A percentile compares a stretch with the other conserved stretches of the same genome.
Evolutionary conservation across 2,329 filamentous ascomycete genomes (phyloP).

Genomic region (Aspergillus fumigatiaffinis): DNA sequence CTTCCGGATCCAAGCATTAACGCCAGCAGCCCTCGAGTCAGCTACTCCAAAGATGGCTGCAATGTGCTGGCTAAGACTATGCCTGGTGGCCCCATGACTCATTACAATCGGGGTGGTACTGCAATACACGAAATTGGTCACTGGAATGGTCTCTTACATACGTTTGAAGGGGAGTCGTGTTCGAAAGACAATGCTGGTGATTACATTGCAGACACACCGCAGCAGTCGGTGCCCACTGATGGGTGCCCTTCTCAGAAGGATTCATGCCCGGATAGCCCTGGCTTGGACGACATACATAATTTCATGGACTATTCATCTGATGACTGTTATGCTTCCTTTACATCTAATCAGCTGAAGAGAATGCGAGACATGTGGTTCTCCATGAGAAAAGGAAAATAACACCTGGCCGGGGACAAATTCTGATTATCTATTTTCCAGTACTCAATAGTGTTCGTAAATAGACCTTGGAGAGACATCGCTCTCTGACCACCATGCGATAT

Average conservation of each 20-base stretch:
- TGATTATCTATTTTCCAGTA: background rate
- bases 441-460: background rate
- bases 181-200: constrained; percentile 34
- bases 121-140: constrained; percentile 47
- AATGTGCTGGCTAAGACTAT: constrained; percentile 56
- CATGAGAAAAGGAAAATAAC: constrained; percentile 35
- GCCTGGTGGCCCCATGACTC: constrained; percentile 47
- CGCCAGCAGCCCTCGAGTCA: constrained; percentile 29
- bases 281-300: constrained; percentile 53
- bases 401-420: background rate
- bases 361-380: constrained; percentile 52
- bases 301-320: constrained; percentile 60
- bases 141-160: constrained; percentile 46
- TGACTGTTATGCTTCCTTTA: constrained; percentile 53
- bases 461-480: background rate
- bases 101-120: constrained; percentile 48
- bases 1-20: constrained; percentile 42
- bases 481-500: background rate
- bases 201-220: constrained; percentile 43
- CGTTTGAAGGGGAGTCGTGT: constrained; percentile 41
- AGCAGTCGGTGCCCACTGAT: constrained; percentile 54
- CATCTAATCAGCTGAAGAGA: constrained; percentile 45
- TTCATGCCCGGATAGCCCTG: constrained; percentile 45
- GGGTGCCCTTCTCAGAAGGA: constrained; percentile 52
- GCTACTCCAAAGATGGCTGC: constrained; percentile 53